Conservation (phyloP, 1,139 yeast genomes). For the Nakaseomyces glabratus region DNA sequence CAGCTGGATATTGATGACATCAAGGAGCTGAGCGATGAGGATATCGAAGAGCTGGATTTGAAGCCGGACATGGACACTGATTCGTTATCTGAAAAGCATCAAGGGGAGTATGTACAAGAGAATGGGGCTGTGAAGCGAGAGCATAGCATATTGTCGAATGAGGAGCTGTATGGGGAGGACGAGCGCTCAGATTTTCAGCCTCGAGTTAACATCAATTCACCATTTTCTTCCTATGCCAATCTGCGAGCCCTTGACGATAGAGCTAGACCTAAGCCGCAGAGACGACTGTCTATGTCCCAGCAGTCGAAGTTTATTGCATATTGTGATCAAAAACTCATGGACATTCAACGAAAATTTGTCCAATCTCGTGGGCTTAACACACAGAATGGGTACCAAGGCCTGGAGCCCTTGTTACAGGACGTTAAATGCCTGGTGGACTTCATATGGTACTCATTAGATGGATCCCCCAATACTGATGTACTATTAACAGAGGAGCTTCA, state of each 20-base stretch:
- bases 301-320: slow-evolving; percentile 54
- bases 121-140: slow-evolving; percentile 1
- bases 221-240: slow-evolving; percentile 23
- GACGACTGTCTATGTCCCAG: slow-evolving; percentile 37
- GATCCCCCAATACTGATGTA: slow-evolving; percentile 31
- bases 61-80: slow-evolving; percentile 27
- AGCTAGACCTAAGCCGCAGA: slow-evolving; percentile 11
- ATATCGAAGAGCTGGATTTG: slow-evolving; percentile 28
- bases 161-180: slow-evolving; percentile 15
- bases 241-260: slow-evolving; percentile 6
- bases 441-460: slow-evolving; percentile 48
- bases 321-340: slow-evolving; percentile 49
- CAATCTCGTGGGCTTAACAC: slow-evolving; percentile 45
- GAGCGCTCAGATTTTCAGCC: slow-evolving; percentile 28
- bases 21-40: slow-evolving; percentile 27
- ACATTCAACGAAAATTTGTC: slow-evolving; percentile 55
- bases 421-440: slow-evolving; percentile 41
- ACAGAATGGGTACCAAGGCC: slow-evolving; percentile 31
- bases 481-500: slow-evolving; percentile 16
- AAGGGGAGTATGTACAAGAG: no score
- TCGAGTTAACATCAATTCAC: slow-evolving; percentile 25
- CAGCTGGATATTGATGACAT: slow-evolving; percentile 32
- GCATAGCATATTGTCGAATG: background rate
- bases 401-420: slow-evolving; percentile 39
- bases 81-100: background rate